Evolutionary conservation across 2,329 filamentous ascomycete species (phyloP), one percentile per base, ranked within the genome.

Genomic region (Botryotinia calthae): DNA sequence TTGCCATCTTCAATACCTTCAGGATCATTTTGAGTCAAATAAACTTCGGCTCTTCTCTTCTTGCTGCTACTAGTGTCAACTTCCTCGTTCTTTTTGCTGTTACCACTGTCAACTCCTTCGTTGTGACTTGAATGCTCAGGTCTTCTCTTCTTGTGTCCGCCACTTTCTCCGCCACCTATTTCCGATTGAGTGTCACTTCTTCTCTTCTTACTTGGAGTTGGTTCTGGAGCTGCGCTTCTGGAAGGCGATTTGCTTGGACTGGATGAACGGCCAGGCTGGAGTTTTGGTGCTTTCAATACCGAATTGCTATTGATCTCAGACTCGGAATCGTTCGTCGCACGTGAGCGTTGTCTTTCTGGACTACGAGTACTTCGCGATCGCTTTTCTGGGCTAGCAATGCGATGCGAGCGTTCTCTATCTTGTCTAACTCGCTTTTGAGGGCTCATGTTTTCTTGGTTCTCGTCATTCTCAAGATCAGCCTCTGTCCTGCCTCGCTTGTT

Each of bases 31-130:
- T 79, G 77, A 9, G 78, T 78, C 4, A 81, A 65, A 54, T 80
- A 75, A 37, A 77, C 72, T 28, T 79, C 78, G 14, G 79, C 79
- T 70, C 79, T 81, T 72, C 80, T 76, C 76, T 81, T 81, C 22
- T 42, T 67, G 44, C 63, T 51, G 63, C 63, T 46, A 37, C 63
- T 14, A 51, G 28, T 66, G 31, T 61, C 58, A 37, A 34, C 58
- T 61, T 20, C 58, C 34, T 61, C 58, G 58, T 37, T 61, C 10
- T 37, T 34, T 18, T 37, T 34, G 31, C 31, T 61, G 58, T 20
- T 61, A 34, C 4, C 28, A 12, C 58, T 25, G 31, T 61, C n/a
- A 28, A 28, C n/a, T 67, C 14, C 48, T 37, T 67, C 48, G 25
- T 56, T 54, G 34, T 31, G n/a, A 42, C n/a, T 54, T 14, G 10